A percentile compares a stretch with the other conserved stretches of the same genome.
phyloP scores from a whole-genome alignment of 1,284 basidiomycete species.

The Melampsora larici-populina region DNA sequence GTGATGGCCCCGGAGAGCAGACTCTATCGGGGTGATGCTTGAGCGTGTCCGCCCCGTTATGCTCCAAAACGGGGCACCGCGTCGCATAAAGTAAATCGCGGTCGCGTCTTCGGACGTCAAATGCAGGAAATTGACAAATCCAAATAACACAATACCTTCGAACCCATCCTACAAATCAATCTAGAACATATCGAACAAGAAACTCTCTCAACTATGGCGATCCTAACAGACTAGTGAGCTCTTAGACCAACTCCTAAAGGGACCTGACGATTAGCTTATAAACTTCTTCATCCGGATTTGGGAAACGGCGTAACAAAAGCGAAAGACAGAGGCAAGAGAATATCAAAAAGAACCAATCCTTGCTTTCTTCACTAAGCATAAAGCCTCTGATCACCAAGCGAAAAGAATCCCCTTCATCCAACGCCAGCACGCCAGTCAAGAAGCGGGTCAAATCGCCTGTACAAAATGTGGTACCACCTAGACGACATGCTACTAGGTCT shows the following conservation, averaged over 20 bases:
- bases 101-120: too few species aligned
- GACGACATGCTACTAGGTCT: conserved; percentile 31
- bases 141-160: too few species aligned
- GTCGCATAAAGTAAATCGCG: too few species aligned
- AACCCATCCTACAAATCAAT: too few species aligned
- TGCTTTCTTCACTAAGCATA: conserved; percentile 25
- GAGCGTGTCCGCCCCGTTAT: too few species aligned
- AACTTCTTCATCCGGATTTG: conserved; percentile 55
- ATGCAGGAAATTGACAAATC: too few species aligned
- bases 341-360: conserved; percentile 41
- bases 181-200: not conserved
- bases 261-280: too few species aligned
- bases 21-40: too few species aligned
- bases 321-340: conserved; percentile 32
- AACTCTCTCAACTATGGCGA: not conserved
- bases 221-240: not conserved
- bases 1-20: too few species aligned
- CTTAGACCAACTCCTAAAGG: not conserved
- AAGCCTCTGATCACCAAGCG: conserved; percentile 23
- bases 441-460: not conserved
- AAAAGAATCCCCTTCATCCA: not conserved
- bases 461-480: not conserved
- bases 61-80: too few species aligned
- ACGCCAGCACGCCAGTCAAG: not conserved
- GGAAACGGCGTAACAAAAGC: conserved; percentile 37